Evolutionary conservation across 306 rosid species (phyloP).

Genomic region (Nissolia schottii): DNA sequence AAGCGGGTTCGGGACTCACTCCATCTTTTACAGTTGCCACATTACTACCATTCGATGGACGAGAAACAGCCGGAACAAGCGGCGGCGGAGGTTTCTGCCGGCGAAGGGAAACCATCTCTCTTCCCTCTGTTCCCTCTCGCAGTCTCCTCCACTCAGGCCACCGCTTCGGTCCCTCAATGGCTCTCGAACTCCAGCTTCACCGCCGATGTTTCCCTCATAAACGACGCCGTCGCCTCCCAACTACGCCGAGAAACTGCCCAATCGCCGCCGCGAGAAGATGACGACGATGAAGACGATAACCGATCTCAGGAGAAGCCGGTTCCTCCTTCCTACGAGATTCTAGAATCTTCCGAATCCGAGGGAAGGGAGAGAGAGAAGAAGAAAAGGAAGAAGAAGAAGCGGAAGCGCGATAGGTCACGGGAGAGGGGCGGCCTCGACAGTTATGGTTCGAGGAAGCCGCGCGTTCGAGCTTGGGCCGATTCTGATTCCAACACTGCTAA

Average conservation of each 20-base stretch:
- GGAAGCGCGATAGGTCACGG: conserved; percentile 40
- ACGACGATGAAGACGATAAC: conserved; percentile 11
- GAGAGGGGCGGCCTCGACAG: conserved; percentile 43
- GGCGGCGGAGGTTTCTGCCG: neutral
- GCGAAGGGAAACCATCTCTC: conserved; percentile 34
- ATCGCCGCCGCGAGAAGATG: conserved; percentile 25
- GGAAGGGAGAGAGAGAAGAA: conserved; percentile 22
- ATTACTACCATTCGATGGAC: conserved; percentile 58
- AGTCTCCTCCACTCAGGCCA: conserved; percentile 25
- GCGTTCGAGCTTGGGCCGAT: conserved; percentile 74
- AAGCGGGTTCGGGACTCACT: no score
- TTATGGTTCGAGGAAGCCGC: conserved; percentile 62
- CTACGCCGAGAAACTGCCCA: neutral
- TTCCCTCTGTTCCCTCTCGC: conserved; percentile 50
- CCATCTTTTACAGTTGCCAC: no score
- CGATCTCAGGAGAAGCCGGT: conserved; percentile 10
- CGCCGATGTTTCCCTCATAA: conserved; percentile 51
- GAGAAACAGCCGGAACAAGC: conserved; percentile 8
- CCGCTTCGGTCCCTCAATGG: conserved; percentile 52
- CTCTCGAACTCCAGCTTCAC: conserved; percentile 85
- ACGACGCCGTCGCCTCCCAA: conserved; percentile 23
- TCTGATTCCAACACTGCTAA: conserved; percentile 47
- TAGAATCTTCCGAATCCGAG: conserved; percentile 69
- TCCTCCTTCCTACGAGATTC: conserved; percentile 49
- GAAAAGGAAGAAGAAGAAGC: conserved; percentile 47